These are phyloP conservation scores for Yamadazyma conglobata DNA, from an alignment of 1,139 yeast genomes.

Conservation along the genomic window DNA sequence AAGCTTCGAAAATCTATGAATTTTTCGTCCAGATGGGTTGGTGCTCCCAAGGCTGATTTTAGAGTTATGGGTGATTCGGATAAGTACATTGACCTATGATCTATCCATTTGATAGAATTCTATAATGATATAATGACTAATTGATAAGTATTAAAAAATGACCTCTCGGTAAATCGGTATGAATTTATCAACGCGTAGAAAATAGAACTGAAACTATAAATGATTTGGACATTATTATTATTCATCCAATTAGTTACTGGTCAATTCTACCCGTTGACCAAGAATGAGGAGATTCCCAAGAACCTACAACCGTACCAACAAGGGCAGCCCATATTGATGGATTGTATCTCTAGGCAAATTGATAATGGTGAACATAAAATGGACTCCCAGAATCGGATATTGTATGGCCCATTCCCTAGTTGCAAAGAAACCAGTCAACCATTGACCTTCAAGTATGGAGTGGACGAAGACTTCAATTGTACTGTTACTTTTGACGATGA, in stretches of 20 bases:
- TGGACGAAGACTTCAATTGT: conserved; percentile 54
- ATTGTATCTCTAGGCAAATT: conserved; percentile 65
- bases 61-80: too few relatives aligned
- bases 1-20: conserved; percentile 85
- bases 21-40: conserved; percentile 91
- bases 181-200: too few relatives aligned
- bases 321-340: conserved; percentile 50
- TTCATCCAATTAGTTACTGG: conserved; percentile 8
- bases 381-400: conserved; percentile 55
- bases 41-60: conserved; percentile 51
- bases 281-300: conserved; percentile 31
- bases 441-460: conserved; percentile 49
- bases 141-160: background rate
- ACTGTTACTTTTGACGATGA: conserved; percentile 66
- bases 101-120: too few relatives aligned
- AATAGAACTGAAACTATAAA: too few relatives aligned
- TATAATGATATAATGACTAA: too few relatives aligned
- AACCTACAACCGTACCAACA: conserved; percentile 32
- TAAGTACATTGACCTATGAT: too few relatives aligned
- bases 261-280: conserved; percentile 17
- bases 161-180: background rate
- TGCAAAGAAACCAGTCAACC: conserved; percentile 67
- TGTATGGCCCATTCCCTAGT: conserved; percentile 56
- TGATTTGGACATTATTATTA: conserved; percentile 7
- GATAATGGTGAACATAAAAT: conserved; percentile 75